Evolutionary conservation across 2,329 filamentous ascomycete genomes (phyloP).

Genomic region (Aspergillus floridensis): DNA sequence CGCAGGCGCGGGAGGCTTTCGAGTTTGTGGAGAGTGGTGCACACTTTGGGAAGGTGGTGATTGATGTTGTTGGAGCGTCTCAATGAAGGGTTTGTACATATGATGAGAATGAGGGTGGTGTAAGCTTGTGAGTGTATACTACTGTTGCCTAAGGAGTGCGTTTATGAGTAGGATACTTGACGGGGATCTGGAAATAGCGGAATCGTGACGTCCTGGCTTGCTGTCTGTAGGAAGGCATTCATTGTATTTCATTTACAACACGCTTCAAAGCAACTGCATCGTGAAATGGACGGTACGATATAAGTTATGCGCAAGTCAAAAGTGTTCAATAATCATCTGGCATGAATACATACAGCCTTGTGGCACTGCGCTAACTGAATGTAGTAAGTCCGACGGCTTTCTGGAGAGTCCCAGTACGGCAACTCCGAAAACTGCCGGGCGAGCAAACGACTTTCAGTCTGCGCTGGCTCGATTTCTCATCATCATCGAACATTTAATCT

Average conservation of each 20-base stretch:
- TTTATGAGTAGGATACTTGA: no score
- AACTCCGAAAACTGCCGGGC: background rate
- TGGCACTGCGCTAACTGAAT: background rate
- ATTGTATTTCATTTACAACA: no score
- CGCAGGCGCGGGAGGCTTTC: constrained; percentile 53
- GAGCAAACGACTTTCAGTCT: background rate
- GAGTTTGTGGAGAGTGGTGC: constrained; percentile 51
- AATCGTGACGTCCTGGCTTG: no score
- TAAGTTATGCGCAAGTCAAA: no score
- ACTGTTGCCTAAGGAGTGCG: no score
- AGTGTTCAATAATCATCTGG: no score
- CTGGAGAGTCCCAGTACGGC: background rate
- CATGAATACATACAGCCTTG: background rate
- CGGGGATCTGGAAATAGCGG: no score
- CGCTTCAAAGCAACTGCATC: no score
- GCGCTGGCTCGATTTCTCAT: background rate
- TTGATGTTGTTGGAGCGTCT: constrained; percentile 39
- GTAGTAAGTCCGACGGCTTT: background rate
- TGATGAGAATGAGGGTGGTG: no score
- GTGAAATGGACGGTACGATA: no score
- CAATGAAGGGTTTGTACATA: background rate
- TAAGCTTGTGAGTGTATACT: no score
- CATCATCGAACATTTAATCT: background rate
- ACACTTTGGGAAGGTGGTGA: constrained; percentile 57
- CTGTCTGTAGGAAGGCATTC: no score